Evolutionary conservation across 2,329 filamentous ascomycete species (phyloP), one percentile per base, ranked within the genome.

Genomic region (Septoria petroselini): DNA sequence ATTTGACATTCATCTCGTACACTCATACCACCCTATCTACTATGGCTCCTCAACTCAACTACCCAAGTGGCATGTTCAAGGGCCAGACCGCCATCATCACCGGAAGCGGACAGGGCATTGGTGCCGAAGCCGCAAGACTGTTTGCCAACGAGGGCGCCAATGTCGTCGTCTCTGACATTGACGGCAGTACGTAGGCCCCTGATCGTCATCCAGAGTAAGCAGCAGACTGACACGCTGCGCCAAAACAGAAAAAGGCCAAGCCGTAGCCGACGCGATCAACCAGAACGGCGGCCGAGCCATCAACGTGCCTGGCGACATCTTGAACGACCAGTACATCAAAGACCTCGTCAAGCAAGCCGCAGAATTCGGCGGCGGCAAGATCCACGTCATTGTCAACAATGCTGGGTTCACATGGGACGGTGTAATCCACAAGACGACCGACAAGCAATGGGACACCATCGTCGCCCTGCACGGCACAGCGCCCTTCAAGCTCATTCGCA

Each of bases 401-500:
- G 90, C 89, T 0, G 89, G 88, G 34, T 94, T 88, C 71, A 95
- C 90, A 1, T 95, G 89, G 88, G 90, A 95, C 68, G 90, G 85
- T 5, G 88, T 94, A 31, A 89, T 94, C 59, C 88, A 94, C 76
- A 94, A 93, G 77, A 91, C 89, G 76, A 86, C 84, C 12, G 88
- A 94, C 75, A 88, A 88, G 73, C 88, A 94, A 76, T 94, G 88
- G 88, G 85, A 93, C 55, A 90, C 85, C 42, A 95, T 95, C 68
- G 73, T 95, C 23, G 82, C 84, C 17, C 77, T 95, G 40, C 90
- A 95, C 76, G 84, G 80, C 66, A 93, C 88, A 9, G 88, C 86
- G 2, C 90, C 90, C 8, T 95, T 95, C 77, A 85, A 84, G 67
- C 83, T 95, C 45, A 75, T 93, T 54, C 81, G 89, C 47, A 84